phyloP scores from a whole-genome alignment of 2,329 filamentous ascomycete species.

The Dactylonectria estremocensis region DNA sequence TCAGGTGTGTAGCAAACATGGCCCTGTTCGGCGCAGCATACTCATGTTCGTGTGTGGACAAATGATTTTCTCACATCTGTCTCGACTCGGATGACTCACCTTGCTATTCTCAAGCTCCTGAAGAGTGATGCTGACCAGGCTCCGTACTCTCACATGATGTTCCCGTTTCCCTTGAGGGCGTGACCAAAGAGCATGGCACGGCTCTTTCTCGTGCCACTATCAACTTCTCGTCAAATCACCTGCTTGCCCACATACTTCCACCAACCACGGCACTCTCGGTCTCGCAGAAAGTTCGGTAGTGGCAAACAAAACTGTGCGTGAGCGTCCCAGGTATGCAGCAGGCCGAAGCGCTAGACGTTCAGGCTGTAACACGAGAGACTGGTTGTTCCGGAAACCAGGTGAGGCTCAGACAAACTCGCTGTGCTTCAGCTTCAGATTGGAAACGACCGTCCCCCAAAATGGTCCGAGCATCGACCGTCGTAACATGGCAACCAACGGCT shows the following conservation, averaged over 20 bases:
- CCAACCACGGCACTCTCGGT: slow-evolving; percentile 15
- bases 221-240: slow-evolving; percentile 12
- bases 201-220: slow-evolving; percentile 13
- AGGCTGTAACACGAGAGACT: slow-evolving; percentile 13
- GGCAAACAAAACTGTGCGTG: background rate
- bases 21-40: background rate
- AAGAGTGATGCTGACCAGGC: background rate
- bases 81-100: background rate
- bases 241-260: slow-evolving; percentile 5
- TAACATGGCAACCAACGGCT: slow-evolving; percentile 1
- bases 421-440: slow-evolving; percentile 11
- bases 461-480: slow-evolving; percentile 14
- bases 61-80: background rate
- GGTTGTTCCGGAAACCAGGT: slow-evolving; percentile 27
- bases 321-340: background rate
- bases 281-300: slow-evolving; percentile 2
- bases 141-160: slow-evolving; percentile 1
- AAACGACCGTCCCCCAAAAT: slow-evolving; percentile 1
- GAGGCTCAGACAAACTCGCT: slow-evolving; percentile 17
- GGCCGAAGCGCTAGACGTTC: background rate
- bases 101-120: background rate
- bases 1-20: background rate
- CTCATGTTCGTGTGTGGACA: background rate
- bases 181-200: background rate
- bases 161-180: background rate